Conservation (phyloP, 2,329 filamentous ascomycete genomes). For the Xylariales sp. region DNA sequence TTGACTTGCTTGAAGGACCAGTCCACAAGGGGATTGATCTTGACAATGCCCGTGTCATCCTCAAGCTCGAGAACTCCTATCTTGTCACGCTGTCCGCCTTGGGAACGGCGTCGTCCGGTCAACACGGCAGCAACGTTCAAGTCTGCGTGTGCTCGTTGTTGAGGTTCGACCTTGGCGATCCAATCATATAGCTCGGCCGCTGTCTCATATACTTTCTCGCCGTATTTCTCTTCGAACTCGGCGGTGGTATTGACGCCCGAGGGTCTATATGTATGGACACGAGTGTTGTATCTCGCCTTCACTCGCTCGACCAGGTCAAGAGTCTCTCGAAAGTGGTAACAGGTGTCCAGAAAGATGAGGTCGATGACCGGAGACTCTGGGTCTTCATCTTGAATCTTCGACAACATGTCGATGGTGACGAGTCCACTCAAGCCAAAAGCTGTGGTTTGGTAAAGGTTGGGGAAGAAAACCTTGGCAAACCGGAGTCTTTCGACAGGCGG, state of each 20-base stretch:
- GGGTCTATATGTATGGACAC: constrained; percentile 87
- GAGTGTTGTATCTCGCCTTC: constrained; percentile 69
- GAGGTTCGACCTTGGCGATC: constrained; percentile 95
- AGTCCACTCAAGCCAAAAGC: constrained; percentile 79
- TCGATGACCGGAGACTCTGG: constrained; percentile 57
- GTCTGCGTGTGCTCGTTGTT: constrained; percentile 83
- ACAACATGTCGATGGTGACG: constrained; percentile 80
- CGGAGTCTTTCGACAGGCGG: constrained; percentile 85
- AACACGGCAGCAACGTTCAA: constrained; percentile 85
- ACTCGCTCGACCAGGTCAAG: constrained; percentile 70
- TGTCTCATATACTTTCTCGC: constrained; percentile 76
- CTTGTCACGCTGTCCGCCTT: constrained; percentile 86
- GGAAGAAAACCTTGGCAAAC: constrained; percentile 88
- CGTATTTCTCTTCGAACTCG: constrained; percentile 80
- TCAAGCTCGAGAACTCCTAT: constrained; percentile 91
- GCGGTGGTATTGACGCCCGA: constrained; percentile 65
- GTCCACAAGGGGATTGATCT: constrained; percentile 95
- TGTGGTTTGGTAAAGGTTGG: constrained; percentile 82
- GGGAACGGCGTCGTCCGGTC: constrained; percentile 85
- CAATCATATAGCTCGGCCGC: constrained; percentile 93
- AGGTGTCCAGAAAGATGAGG: constrained; percentile 77
- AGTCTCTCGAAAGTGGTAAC: constrained; percentile 79
- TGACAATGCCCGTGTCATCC: constrained; percentile 80
- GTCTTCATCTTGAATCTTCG: constrained; percentile 63
- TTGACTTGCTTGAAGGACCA: constrained; percentile 91